A percentile compares a stretch with the other conserved stretches of the same genome.
Evolutionary conservation across 805 yeast species (phyloP).

Genomic region (Candida krabiensis): DNA sequence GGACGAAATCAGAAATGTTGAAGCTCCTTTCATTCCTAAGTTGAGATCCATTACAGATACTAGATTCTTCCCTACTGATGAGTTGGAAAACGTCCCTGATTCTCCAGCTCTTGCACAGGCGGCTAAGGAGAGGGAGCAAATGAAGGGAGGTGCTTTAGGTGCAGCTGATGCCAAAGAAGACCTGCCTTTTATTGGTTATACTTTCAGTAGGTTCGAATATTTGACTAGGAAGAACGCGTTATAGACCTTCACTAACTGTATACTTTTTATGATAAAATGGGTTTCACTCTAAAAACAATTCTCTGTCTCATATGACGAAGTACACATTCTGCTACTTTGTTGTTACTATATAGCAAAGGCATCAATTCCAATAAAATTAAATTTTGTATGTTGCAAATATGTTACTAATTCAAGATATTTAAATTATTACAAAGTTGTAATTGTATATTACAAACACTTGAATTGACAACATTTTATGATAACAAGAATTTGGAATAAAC

Average conservation of each 20-base stretch:
- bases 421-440: no score
- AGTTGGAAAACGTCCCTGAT: conserved; percentile 91
- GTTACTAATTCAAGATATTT: no score
- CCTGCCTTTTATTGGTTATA: conserved; percentile 95
- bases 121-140: conserved; percentile 60
- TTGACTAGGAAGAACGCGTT: conserved; percentile 72
- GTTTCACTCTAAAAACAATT: no score
- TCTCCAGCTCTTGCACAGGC: conserved; percentile 73
- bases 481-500: no score
- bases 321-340: no score
- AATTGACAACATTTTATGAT: no score
- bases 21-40: conserved; percentile 93
- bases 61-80: conserved; percentile 97
- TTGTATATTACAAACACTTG: not conserved
- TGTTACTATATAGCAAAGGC: no score
- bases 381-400: no score
- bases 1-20: conserved; percentile 82
- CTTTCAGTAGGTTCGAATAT: conserved; percentile 92
- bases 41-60: conserved; percentile 92
- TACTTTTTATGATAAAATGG: no score
- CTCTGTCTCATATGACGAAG: no score
- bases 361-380: not conserved
- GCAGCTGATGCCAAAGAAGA: conserved; percentile 70
- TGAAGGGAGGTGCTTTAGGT: conserved; percentile 42
- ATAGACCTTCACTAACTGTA: no score